Conservation (phyloP, 2,329 filamentous ascomycete genomes). For the Penicillium oxalicum region DNA sequence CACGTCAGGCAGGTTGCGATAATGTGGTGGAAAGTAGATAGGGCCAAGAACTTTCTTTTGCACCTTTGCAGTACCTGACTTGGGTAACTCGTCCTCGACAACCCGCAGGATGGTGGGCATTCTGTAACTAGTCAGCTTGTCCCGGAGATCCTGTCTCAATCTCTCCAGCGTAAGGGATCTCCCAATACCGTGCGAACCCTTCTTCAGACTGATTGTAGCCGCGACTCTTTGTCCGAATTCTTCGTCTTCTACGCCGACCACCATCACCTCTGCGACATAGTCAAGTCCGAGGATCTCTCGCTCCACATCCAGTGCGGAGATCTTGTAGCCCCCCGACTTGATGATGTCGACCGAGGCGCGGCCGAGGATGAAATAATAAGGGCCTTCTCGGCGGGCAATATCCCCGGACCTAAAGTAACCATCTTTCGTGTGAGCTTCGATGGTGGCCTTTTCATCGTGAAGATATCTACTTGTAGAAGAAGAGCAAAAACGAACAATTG, state of each 20-base stretch:
- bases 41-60: slow-evolving; percentile 34
- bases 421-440: slow-evolving; percentile 38
- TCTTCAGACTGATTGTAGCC: slow-evolving; percentile 40
- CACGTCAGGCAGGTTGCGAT: slow-evolving; percentile 20
- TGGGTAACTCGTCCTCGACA: slow-evolving; percentile 51
- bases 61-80: slow-evolving; percentile 78
- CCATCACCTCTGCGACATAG: slow-evolving; percentile 49
- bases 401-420: slow-evolving; percentile 46
- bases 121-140: slow-evolving; percentile 71
- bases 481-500: background rate
- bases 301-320: slow-evolving; percentile 52
- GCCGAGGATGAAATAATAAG: slow-evolving; percentile 47
- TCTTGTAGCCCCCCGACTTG: slow-evolving; percentile 52
- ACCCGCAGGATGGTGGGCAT: slow-evolving; percentile 81
- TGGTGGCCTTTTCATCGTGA: slow-evolving; percentile 38
- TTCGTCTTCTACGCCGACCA: slow-evolving; percentile 49
- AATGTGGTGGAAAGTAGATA: slow-evolving; percentile 30
- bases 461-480: slow-evolving; percentile 23
- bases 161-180: slow-evolving; percentile 24
- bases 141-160: slow-evolving; percentile 35
- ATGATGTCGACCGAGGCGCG: slow-evolving; percentile 51
- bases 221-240: slow-evolving; percentile 51
- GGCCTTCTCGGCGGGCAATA: slow-evolving; percentile 31
- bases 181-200: slow-evolving; percentile 12
- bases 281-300: slow-evolving; percentile 47